These are phyloP conservation scores for Vinca major DNA, from an alignment of 305 asterid genomes.

Conservation along the genomic window DNA sequence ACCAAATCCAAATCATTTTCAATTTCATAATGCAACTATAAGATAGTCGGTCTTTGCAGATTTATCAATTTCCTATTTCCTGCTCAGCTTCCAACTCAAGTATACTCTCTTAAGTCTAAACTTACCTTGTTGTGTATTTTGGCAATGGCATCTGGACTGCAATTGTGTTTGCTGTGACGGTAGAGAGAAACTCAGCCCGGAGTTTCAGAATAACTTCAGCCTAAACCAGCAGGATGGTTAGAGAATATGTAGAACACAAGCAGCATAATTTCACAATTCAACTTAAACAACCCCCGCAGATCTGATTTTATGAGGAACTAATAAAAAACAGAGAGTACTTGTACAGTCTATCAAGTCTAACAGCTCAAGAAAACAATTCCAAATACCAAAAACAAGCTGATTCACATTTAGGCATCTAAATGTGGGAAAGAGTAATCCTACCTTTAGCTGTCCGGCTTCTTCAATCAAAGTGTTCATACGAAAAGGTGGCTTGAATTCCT, in stretches of 20 bases:
- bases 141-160: conserved; percentile 92
- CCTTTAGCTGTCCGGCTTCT: conserved; percentile 91
- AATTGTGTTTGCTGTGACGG: conserved; percentile 73
- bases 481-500: conserved; percentile 98
- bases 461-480: conserved; percentile 80
- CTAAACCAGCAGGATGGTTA: conserved; percentile 33
- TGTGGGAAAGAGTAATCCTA: conserved; percentile 20
- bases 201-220: conserved; percentile 93
- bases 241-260: conserved; percentile 13
- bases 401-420: neutral
- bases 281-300: neutral
- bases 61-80: neutral
- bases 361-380: too few relatives aligned
- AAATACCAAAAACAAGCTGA: neutral
- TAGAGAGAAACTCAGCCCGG: conserved; percentile 88
- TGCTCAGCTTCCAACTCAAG: neutral
- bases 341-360: neutral
- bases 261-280: neutral
- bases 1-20: neutral
- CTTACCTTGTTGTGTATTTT: conserved; percentile 72
- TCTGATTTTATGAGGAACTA: neutral
- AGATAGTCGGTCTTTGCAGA: neutral
- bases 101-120: conserved; percentile 21
- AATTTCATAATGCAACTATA: neutral
- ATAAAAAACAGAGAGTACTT: neutral